These are phyloP conservation scores for Saccharomyces mikatae DNA, from an alignment of 805 yeast genomes.

Conservation along the genomic window DNA sequence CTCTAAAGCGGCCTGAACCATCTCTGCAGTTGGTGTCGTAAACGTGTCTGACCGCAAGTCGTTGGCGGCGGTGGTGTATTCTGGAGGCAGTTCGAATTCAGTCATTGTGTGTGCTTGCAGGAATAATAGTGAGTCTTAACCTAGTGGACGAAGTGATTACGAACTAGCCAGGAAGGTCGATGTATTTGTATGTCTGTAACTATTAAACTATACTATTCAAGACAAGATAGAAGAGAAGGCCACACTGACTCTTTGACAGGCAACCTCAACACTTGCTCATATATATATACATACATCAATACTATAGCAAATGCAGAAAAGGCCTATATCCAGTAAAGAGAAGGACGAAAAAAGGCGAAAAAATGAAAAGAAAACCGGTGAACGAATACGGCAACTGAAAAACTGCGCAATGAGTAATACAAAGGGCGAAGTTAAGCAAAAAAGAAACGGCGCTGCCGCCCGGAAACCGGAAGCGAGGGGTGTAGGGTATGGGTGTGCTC, in stretches of 20 bases:
- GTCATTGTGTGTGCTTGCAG: conserved; percentile 4
- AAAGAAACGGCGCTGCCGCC: neutral
- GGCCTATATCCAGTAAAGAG: neutral
- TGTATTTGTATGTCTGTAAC: neutral
- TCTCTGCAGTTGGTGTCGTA: conserved; percentile 73
- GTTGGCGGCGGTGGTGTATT: conserved; percentile 31
- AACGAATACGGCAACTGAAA: neutral
- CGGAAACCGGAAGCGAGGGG: conserved; percentile 1
- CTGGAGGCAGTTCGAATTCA: conserved; percentile 22
- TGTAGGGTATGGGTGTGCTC: neutral
- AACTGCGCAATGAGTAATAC: neutral
- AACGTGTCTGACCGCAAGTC: conserved; percentile 77
- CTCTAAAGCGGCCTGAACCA: conserved; percentile 51
- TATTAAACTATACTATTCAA: neutral
- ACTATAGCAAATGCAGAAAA: neutral
- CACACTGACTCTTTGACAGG: neutral
- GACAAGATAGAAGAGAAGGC: neutral
- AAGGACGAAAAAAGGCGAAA: neutral
- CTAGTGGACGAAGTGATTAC: neutral
- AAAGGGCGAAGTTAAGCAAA: neutral
- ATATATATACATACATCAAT: neutral
- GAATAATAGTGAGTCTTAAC: neutral
- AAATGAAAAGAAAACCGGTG: neutral
- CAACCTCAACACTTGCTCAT: neutral
- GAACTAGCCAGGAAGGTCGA: neutral